Evolutionary conservation across 139 green algal species (phyloP), one percentile per base, ranked within the genome.

Genomic region (Closterium sp.): DNA sequence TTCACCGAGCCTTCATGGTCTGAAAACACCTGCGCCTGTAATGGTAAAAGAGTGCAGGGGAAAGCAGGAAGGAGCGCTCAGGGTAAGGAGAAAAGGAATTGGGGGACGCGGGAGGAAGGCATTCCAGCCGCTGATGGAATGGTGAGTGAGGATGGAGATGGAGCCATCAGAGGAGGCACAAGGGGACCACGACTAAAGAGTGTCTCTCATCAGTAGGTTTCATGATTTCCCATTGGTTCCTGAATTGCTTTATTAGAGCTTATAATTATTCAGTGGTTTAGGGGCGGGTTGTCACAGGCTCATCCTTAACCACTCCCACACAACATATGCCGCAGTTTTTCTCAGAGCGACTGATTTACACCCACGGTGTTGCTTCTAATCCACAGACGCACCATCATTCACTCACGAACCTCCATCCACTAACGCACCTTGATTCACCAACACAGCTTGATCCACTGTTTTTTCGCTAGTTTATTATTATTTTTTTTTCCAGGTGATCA

Each of bases 401-500:
- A 50, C 38, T 50, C 38, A 79, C 62, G 62, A 13, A 27, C 62
- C 62, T 79, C 27, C 13, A 79, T 79, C 17, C 62, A 79, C 45
- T 70, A 19, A 70, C 45, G 45, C 45, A 22, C 45, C 45, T 70
- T 13, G 4, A 70, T 70, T 4, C 45, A 70, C 45, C 10, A 19
- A 70, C 45, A 19, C 45, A 22, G 3, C 45, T 70, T 70, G 45
- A 70, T 70, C 45, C 45, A 70, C 45, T 13, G 29, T 31, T 7
- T 95, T 94, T 73, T 97, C 95, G 4, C 95, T 92, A 1, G 91
- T 91, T 93, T 99, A n/a, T n/a, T n/a, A n/a, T n/a, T n/a, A n/a
- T n/a, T n/a, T n/a, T n/a, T n/a, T 97, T 91, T 98, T 98, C 97
- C 97, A 99, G 0, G 99, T 92, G n/a, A 99, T 98, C 11, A 99